These are phyloP conservation scores for Malassezia brasiliensis DNA, from an alignment of 1,284 basidiomycete genomes.

Conservation along the genomic window DNA sequence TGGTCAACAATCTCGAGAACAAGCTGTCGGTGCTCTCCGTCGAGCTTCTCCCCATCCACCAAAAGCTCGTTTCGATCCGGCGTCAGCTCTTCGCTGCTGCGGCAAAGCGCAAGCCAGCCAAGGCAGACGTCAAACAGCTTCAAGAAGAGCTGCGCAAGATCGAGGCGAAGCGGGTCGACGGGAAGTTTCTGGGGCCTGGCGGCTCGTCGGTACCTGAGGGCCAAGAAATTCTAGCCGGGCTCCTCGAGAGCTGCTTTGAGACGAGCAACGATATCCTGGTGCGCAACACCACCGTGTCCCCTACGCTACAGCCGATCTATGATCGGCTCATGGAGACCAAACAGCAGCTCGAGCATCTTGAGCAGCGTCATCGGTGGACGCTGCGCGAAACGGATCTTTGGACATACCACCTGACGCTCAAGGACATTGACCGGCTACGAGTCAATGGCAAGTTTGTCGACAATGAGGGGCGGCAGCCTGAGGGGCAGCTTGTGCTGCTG, in stretches of 20 bases:
- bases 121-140: slow-evolving; percentile 77
- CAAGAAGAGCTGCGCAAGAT: slow-evolving; percentile 90
- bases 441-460: slow-evolving; percentile 96
- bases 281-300: slow-evolving; percentile 78
- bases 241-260: slow-evolving; percentile 94
- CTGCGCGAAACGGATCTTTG: slow-evolving; percentile 76
- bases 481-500: slow-evolving; percentile 81
- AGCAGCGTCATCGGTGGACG: slow-evolving; percentile 93
- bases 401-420: slow-evolving; percentile 77
- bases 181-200: slow-evolving; percentile 86
- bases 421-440: slow-evolving; percentile 93
- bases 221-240: slow-evolving; percentile 60
- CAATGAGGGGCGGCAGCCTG: slow-evolving; percentile 76
- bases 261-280: slow-evolving; percentile 92
- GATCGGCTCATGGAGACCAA: slow-evolving; percentile 81
- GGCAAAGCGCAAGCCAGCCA: slow-evolving; percentile 71
- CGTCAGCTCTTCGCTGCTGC: slow-evolving; percentile 80
- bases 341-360: slow-evolving; percentile 74
- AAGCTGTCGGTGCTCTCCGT: slow-evolving; percentile 46
- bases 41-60: slow-evolving; percentile 47
- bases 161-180: slow-evolving; percentile 75
- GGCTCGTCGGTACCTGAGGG: slow-evolving; percentile 76
- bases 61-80: slow-evolving; percentile 75
- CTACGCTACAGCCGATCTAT: slow-evolving; percentile 81
- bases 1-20: slow-evolving; percentile 35